These are phyloP conservation scores for Skeletonema costatum DNA, from an alignment of 108 stramenopile species.

Conservation along the genomic window DNA sequence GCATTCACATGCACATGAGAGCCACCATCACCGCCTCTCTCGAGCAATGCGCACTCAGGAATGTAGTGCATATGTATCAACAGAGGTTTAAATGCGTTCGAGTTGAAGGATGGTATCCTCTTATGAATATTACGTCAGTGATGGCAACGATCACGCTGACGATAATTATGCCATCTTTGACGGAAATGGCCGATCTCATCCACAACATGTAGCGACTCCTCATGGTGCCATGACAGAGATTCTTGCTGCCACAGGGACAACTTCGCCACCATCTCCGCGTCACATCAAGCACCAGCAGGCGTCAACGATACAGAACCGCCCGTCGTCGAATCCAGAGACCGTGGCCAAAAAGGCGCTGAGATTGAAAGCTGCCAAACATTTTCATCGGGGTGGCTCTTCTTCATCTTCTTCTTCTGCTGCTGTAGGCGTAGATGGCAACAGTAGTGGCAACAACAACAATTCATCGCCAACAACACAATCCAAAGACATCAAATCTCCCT, in stretches of 20 bases:
- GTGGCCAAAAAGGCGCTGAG: constrained; percentile 15
- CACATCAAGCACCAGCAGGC: neutral
- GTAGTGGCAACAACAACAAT: neutral
- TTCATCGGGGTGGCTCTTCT: constrained; percentile 5
- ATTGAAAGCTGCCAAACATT: constrained; percentile 11
- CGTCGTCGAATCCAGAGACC: neutral
- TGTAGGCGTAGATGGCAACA: neutral
- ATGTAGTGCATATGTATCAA: too few species aligned
- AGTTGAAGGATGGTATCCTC: neutral
- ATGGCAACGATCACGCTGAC: constrained; percentile 19
- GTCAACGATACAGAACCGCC: neutral
- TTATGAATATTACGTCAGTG: neutral
- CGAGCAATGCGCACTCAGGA: too few species aligned
- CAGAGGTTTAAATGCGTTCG: neutral
- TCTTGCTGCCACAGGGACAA: constrained; percentile 16
- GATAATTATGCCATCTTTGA: neutral
- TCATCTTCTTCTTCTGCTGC: neutral
- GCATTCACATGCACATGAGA: too few species aligned
- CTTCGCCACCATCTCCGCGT: neutral
- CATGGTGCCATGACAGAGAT: constrained; percentile 39
- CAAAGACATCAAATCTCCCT: neutral
- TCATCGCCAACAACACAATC: neutral
- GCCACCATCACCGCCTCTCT: too few species aligned
- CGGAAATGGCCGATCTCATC: neutral
- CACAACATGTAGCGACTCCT: constrained; percentile 11